Percentiles rank a stretch among this genome's conserved stretches.
Conservation (phyloP, 1,139 yeast genomes). For the Cylindricascospora bacillispora region DNA sequence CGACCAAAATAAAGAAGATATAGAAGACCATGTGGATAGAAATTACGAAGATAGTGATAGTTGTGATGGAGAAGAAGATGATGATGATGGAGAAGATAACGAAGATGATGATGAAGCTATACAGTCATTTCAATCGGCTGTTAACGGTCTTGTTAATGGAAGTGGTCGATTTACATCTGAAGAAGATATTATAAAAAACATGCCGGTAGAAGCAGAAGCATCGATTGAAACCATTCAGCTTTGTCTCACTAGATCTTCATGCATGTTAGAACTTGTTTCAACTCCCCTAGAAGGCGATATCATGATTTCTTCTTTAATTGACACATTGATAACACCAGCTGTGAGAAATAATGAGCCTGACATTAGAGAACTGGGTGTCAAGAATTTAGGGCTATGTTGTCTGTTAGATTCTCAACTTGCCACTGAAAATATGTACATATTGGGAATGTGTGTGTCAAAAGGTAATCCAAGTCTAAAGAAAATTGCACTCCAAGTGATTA, state of each 20-base stretch:
- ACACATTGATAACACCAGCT: constrained; percentile 75
- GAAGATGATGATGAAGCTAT: constrained; percentile 24
- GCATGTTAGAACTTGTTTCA: constrained; percentile 55
- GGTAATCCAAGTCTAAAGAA: constrained; percentile 45
- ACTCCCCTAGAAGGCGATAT: constrained; percentile 55
- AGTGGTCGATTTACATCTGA: constrained; percentile 7
- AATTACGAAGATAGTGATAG: constrained; percentile 5
- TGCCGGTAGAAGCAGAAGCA: constrained; percentile 16
- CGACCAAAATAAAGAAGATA: not conserved
- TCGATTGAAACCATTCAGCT: constrained; percentile 39
- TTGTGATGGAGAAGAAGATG: constrained; percentile 15
- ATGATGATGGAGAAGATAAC: constrained; percentile 26
- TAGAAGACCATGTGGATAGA: not conserved
- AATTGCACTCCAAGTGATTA: constrained; percentile 54
- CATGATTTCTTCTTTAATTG: constrained; percentile 59
- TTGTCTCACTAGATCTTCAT: constrained; percentile 58
- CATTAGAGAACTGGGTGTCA: constrained; percentile 55
- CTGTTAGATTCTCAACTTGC: constrained; percentile 58
- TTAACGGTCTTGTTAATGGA: constrained; percentile 23
- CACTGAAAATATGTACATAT: constrained; percentile 41
- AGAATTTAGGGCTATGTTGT: constrained; percentile 71
- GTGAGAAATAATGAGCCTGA: constrained; percentile 48
- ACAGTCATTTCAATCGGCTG: constrained; percentile 45
- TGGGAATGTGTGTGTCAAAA: constrained; percentile 52
- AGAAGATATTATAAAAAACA: constrained; percentile 14